Evolutionary conservation across 2,329 filamentous ascomycete genomes (phyloP).

Genomic region (Penicillium psychrosexuale): DNA sequence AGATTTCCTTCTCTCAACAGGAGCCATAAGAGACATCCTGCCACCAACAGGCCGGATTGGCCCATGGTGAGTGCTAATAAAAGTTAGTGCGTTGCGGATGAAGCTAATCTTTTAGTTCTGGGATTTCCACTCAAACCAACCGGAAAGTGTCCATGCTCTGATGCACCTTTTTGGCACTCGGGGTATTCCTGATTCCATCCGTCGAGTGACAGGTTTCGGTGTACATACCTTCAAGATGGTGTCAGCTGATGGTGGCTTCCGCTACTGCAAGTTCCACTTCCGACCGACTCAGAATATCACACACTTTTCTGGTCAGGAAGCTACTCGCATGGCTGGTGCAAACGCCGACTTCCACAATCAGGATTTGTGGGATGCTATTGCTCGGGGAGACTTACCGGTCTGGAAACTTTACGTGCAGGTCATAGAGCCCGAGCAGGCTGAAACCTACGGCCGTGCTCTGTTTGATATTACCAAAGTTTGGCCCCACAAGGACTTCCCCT

Average conservation of each 20-base stretch:
- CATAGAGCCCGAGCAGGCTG: constrained; percentile 53
- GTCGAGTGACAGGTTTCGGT: constrained; percentile 54
- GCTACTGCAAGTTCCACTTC: constrained; percentile 61
- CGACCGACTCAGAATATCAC: constrained; percentile 56
- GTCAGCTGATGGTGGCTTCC: constrained; percentile 48
- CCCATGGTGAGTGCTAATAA: constrained; percentile 45
- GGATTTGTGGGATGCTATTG: constrained; percentile 61
- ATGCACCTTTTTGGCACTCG: constrained; percentile 62
- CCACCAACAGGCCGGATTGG: constrained; percentile 62
- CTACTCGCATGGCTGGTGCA: constrained; percentile 49
- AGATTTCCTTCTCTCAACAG: constrained; percentile 48
- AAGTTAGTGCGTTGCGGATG: background rate
- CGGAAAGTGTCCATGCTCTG: constrained; percentile 58
- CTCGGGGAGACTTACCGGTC: constrained; percentile 54
- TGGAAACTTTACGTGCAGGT: constrained; percentile 58
- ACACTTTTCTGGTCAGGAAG: constrained; percentile 54
- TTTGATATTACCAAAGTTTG: constrained; percentile 59
- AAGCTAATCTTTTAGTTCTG: constrained; percentile 49
- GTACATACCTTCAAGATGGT: constrained; percentile 35
- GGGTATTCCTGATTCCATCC: constrained; percentile 45
- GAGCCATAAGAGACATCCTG: constrained; percentile 65
- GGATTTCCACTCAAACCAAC: constrained; percentile 57
- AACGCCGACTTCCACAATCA: constrained; percentile 59
- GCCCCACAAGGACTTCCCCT: constrained; percentile 51
- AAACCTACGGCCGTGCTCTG: constrained; percentile 48